These are phyloP conservation scores for Flagelloscypha sp. DNA, from an alignment of 768 basidiomycete species.

Conservation along the genomic window DNA sequence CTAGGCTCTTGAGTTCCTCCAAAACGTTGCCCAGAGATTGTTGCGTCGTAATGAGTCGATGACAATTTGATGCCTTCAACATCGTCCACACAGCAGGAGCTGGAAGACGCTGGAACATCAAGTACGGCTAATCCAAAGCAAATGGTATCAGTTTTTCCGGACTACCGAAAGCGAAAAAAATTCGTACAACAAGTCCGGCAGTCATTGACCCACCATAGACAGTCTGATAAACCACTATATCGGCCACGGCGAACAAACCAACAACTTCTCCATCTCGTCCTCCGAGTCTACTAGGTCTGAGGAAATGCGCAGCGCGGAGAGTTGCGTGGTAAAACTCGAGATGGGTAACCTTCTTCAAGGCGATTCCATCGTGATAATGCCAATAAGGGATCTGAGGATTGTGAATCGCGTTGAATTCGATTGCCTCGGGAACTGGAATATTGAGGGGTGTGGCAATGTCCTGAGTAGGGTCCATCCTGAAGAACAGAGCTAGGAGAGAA, in stretches of 20 bases:
- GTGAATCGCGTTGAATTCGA: too few species aligned
- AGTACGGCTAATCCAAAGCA: conserved; percentile 24
- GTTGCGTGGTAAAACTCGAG: conserved; percentile 21
- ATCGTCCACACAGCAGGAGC: conserved; percentile 24
- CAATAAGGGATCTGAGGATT: too few species aligned
- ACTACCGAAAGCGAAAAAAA: conserved; percentile 11
- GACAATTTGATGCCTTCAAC: conserved; percentile 22
- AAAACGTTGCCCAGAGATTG: conserved; percentile 16
- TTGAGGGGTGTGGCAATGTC: too few species aligned
- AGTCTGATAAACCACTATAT: conserved; percentile 22
- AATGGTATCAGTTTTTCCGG: background rate
- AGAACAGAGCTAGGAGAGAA: too few species aligned
- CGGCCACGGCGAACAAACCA: conserved; percentile 22
- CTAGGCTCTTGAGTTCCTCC: conserved; percentile 9
- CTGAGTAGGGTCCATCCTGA: too few species aligned
- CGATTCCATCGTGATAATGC: too few species aligned
- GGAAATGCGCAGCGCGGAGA: conserved; percentile 20
- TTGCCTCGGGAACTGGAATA: too few species aligned
- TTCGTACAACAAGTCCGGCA: conserved; percentile 22
- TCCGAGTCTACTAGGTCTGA: conserved; percentile 12
- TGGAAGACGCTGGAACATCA: conserved; percentile 30
- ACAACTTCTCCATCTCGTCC: conserved; percentile 19
- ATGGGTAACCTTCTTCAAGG: conserved; percentile 12
- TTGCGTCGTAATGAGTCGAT: conserved; percentile 22
- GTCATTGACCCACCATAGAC: conserved; percentile 16